Conservation (phyloP, 2,329 filamentous ascomycete genomes). For the Trichoderma sp. region DNA sequence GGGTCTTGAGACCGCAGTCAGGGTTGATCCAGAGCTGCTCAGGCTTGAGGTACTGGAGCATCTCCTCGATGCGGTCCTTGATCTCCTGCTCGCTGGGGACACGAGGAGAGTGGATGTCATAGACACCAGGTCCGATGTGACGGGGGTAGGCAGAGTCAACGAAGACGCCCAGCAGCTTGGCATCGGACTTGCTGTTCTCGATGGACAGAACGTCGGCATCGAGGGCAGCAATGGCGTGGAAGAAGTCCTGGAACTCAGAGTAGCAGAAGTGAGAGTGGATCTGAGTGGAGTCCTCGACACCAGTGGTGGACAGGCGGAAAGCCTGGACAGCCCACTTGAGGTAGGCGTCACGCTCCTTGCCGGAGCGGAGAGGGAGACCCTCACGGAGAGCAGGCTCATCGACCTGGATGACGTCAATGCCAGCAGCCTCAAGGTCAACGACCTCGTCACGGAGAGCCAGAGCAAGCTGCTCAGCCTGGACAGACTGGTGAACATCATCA, state of each 20-base stretch:
- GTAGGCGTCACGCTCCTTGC: constrained; percentile 95
- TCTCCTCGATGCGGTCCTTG: constrained; percentile 95
- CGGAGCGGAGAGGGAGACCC: constrained; percentile 93
- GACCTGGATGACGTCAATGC: constrained; percentile 97
- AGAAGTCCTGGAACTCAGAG: constrained; percentile 99
- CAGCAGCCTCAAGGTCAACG: constrained; percentile 93
- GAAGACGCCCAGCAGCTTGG: constrained; percentile 98
- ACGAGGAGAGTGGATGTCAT: constrained; percentile 99
- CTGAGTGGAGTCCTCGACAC: constrained; percentile 93
- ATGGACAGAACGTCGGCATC: constrained; percentile 98
- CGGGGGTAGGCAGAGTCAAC: constrained; percentile 95
- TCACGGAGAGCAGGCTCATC: constrained; percentile 99
- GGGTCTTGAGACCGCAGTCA: constrained; percentile 98
- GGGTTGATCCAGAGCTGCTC: constrained; percentile 99
- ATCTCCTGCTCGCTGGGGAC: constrained; percentile 97
- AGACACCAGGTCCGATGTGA: constrained; percentile 98
- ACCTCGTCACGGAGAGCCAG: constrained; percentile 98
- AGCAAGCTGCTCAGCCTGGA: constrained; percentile 98
- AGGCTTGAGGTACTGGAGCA: constrained; percentile 95
- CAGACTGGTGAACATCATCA: constrained; percentile 98
- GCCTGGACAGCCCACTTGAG: constrained; percentile 96
- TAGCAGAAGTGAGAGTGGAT: constrained; percentile 99
- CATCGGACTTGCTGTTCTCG: constrained; percentile 99
- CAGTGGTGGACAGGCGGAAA: constrained; percentile 93
- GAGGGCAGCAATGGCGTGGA: constrained; percentile 97